Conservation (phyloP, 345 rosid species). For the Hirschfeldia incana region DNA sequence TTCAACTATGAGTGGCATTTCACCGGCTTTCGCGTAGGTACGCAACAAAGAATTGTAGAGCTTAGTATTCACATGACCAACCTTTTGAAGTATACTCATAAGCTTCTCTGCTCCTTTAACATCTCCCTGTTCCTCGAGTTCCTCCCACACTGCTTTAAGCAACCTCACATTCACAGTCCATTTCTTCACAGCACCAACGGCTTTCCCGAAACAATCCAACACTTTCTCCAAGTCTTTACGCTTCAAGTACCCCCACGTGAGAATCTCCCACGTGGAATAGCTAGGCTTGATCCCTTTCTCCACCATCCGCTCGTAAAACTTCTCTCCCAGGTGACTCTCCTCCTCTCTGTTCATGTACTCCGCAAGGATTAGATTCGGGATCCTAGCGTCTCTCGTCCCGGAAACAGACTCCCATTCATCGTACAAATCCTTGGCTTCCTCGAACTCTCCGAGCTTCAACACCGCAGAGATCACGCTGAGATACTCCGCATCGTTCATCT, state of each 20-base stretch:
- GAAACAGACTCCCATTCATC: slow-evolving; percentile 79
- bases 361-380: slow-evolving; percentile 70
- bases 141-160: slow-evolving; percentile 48
- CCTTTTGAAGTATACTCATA: slow-evolving; percentile 56
- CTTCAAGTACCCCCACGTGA: slow-evolving; percentile 66
- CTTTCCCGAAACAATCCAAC: slow-evolving; percentile 64
- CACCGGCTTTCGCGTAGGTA: slow-evolving; percentile 75
- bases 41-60: slow-evolving; percentile 68
- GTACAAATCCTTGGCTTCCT: slow-evolving; percentile 65
- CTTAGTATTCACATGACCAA: slow-evolving; percentile 63
- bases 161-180: slow-evolving; percentile 65
- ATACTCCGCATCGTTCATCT: slow-evolving; percentile 74
- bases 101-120: slow-evolving; percentile 69
- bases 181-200: slow-evolving; percentile 59
- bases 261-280: slow-evolving; percentile 88
- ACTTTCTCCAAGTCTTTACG: slow-evolving; percentile 53
- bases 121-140: slow-evolving; percentile 60
- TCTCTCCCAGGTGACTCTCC: slow-evolving; percentile 57
- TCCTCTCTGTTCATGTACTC: slow-evolving; percentile 60
- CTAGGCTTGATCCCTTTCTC: slow-evolving; percentile 58
- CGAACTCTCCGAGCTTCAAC: slow-evolving; percentile 65
- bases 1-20: slow-evolving; percentile 71
- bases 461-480: slow-evolving; percentile 73
- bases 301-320: slow-evolving; percentile 48
- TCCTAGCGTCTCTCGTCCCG: slow-evolving; percentile 56